A percentile compares a stretch with the other conserved stretches of the same genome.
These are phyloP conservation scores for Diplocarpon rosae DNA, from an alignment of 2,329 filamentous ascomycete genomes.

Conservation along the genomic window DNA sequence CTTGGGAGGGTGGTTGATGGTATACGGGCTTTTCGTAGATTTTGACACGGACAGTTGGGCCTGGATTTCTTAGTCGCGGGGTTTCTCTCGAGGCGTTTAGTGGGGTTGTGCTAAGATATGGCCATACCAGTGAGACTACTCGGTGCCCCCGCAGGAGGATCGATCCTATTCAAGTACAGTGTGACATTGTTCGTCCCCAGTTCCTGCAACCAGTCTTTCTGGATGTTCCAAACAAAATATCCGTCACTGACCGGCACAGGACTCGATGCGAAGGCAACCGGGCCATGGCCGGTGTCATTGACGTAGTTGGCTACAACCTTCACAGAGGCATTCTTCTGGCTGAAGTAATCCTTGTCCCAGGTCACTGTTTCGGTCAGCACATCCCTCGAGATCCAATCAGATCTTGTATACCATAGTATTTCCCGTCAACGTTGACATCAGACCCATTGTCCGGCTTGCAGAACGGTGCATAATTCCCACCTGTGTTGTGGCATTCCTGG, in stretches of 20 bases:
- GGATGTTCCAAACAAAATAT: constrained; percentile 20
- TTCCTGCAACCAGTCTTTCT: constrained; percentile 18
- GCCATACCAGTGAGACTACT: constrained; percentile 5
- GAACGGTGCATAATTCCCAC: constrained; percentile 22
- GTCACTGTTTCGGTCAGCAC: constrained; percentile 18
- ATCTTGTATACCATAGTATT: constrained; percentile 21
- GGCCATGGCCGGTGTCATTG: constrained; percentile 19
- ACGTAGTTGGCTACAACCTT: constrained; percentile 23
- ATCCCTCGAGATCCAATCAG: neutral
- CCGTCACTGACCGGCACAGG: constrained; percentile 14
- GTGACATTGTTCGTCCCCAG: constrained; percentile 21
- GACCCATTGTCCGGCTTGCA: constrained; percentile 25
- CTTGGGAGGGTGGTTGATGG: constrained; percentile 11
- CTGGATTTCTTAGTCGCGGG: constrained; percentile 4
- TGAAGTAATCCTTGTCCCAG: constrained; percentile 23
- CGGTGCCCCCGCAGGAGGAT: constrained; percentile 11
- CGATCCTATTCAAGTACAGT: constrained; percentile 17
- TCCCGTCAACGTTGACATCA: constrained; percentile 20
- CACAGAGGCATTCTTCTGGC: constrained; percentile 19
- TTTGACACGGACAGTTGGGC: constrained; percentile 19
- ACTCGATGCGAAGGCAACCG: constrained; percentile 22
- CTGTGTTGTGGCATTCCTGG: constrained; percentile 22
- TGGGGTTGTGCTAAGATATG: neutral
- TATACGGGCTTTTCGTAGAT: constrained; percentile 15
- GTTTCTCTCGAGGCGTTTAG: neutral